Evolutionary conservation across 2,329 filamentous ascomycete species (phyloP).

Genomic region (Trichoderma sp.): DNA sequence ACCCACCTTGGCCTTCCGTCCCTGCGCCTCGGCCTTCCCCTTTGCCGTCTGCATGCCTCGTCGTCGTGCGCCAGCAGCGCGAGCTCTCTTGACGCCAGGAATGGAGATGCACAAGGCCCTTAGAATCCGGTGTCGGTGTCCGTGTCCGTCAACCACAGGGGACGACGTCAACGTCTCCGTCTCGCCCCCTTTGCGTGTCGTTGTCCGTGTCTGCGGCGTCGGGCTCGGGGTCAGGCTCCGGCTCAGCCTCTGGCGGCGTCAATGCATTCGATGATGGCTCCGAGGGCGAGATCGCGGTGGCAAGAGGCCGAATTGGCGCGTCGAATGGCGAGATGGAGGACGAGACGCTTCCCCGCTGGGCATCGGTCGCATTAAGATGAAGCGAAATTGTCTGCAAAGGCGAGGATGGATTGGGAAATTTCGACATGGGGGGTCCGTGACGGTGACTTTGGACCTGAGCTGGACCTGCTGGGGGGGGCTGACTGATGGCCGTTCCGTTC

Average conservation of each 20-base stretch:
- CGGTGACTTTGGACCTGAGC: background rate
- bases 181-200: background rate
- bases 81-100: conserved; percentile 3
- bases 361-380: conserved; percentile 3
- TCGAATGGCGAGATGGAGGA: background rate
- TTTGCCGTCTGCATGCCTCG: conserved; percentile 54
- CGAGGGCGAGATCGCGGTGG: background rate
- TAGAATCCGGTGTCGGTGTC: background rate
- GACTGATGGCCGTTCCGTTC: background rate
- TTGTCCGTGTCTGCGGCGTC: background rate
- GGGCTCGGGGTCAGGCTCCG: conserved; percentile 21
- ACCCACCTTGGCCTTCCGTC: conserved; percentile 60
- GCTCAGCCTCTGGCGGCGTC: conserved; percentile 15
- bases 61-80: conserved; percentile 25
- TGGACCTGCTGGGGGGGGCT: background rate
- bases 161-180: background rate
- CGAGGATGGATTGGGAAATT: conserved; percentile 18
- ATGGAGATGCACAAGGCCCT: background rate
- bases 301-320: conserved; percentile 8
- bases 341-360: conserved; percentile 13
- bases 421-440: conserved; percentile 17
- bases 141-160: conserved; percentile 5
- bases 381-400: conserved; percentile 17
- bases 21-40: conserved; percentile 56
- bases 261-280: conserved; percentile 19